Evolutionary conservation across 345 rosid genomes (phyloP).

Genomic region (Moricandia arvensis): DNA sequence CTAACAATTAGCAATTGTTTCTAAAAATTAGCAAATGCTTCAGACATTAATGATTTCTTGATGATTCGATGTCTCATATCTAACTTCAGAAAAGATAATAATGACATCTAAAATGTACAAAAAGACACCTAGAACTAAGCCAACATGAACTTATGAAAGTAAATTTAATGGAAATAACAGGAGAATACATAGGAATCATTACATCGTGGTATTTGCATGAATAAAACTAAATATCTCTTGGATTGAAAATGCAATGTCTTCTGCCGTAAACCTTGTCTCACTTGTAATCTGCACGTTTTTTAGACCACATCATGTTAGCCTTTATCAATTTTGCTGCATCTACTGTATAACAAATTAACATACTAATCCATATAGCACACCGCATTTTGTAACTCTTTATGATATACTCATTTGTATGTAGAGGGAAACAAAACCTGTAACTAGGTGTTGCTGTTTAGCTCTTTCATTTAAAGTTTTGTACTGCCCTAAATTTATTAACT

Average conservation of each 20-base stretch:
- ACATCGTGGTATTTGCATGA: conserved; percentile 73
- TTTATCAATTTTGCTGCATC: neutral
- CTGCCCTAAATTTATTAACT: neutral
- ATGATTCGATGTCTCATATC: neutral
- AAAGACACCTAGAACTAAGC: conserved; percentile 12
- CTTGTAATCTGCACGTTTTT: conserved; percentile 57
- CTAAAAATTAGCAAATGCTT: neutral
- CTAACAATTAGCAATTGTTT: neutral
- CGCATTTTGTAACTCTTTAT: conserved; percentile 9
- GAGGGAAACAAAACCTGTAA: neutral
- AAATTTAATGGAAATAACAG: conserved; percentile 1
- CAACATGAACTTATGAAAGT: neutral
- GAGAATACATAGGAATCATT: conserved; percentile 25
- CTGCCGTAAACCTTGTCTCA: conserved; percentile 73
- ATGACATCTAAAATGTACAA: conserved; percentile 15
- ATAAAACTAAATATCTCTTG: conserved; percentile 85
- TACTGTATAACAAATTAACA: neutral
- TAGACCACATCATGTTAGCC: conserved; percentile 9
- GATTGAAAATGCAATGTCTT: conserved; percentile 82
- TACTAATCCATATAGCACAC: conserved; percentile 2
- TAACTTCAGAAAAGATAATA: neutral
- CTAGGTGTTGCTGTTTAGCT: neutral
- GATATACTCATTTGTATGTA: neutral
- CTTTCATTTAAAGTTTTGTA: neutral
- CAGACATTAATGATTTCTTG: neutral